Base-by-base conservation (phyloP, 2,329 filamentous ascomycete species). In the Microsporum ferrugineum region DNA sequence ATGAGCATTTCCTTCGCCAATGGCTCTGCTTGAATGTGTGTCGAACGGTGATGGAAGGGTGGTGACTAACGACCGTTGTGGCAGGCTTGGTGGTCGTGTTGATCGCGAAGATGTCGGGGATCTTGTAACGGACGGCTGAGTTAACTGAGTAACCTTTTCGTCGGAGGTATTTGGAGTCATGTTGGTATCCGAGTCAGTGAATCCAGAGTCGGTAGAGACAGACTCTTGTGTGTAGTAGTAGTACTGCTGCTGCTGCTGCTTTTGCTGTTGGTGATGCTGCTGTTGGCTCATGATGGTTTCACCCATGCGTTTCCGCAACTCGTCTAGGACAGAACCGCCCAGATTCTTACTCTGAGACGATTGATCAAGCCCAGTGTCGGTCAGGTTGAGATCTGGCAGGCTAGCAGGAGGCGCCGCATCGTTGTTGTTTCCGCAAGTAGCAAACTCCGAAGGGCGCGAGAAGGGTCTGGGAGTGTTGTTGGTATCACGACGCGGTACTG, bases 281-380 rank as follows among this genome's bases (percentile, higher is more conserved):
- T 55, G 49, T 10, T 76, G 73, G 60, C 72, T 72, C 38, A 71
- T 69, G 34, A 76, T 68, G 45, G 74, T 66, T 60, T 76, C 74
- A 62, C 76, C 74, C 73, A 77, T 76, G 66, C 73, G 71, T 63
- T 71, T 71, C 60, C 72, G 72, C 51, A 77, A 61, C 61, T 76
- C 73, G 41, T 74, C 73, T 7, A 77, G 66, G 17, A 73, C 75
- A 57, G 73, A 72, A 60, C 71, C 68, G 61, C 68, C 72, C 65
- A 70, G 59, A 65, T 71, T 49, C 72, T 71, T 59, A 71, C 68
- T 47, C 69, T 43, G 58, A 58, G 8, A 14, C 23, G 45, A 51
- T 51, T 51, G 45, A 51, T 51, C 8, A 29, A 31, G 27, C 1
- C 45, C 27, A 51, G 45, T 17, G 29, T 45, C 55, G 31, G 36